phyloP scores from a whole-genome alignment of 306 rosid species.

The Cicer judaicum region DNA sequence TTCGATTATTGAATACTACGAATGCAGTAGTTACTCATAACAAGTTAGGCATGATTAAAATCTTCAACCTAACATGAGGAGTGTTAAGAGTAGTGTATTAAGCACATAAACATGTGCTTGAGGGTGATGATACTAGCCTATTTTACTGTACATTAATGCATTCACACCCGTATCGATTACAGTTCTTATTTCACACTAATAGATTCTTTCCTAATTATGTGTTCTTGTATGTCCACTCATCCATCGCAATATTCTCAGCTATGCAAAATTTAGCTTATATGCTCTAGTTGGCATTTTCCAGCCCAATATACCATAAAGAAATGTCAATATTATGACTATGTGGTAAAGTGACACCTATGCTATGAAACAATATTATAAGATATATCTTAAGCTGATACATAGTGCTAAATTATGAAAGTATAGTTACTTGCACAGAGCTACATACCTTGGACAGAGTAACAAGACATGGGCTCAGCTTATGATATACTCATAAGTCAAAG shows the following conservation, averaged over 20 bases:
- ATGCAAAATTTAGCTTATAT: not conserved
- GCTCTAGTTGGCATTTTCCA: constrained; percentile 2
- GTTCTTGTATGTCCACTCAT: not conserved
- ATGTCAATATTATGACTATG: not conserved
- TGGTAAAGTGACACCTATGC: not conserved
- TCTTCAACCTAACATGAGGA: not conserved
- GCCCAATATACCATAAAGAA: constrained; percentile 1
- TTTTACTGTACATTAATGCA: constrained; percentile 1
- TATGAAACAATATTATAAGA: constrained; percentile 25
- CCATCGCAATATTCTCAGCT: not conserved
- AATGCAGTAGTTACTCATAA: constrained; percentile 25
- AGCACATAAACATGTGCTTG: not conserved
- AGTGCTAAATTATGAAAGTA: constrained; percentile 8
- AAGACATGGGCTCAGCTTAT: not conserved
- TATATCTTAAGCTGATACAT: not conserved
- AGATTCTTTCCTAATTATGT: not conserved
- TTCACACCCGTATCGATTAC: not conserved
- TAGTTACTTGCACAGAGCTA: not conserved
- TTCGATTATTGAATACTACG: constrained; percentile 5
- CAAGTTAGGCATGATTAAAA: constrained; percentile 10
- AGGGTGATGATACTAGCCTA: not conserved
- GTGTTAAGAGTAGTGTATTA: not conserved
- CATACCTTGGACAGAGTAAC: not conserved
- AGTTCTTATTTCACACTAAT: constrained; percentile 21
- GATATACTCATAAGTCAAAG: constrained; percentile 1